phyloP scores from a whole-genome alignment of 495 filamentous ascomycete genomes.

The Neurospora sp. region DNA sequence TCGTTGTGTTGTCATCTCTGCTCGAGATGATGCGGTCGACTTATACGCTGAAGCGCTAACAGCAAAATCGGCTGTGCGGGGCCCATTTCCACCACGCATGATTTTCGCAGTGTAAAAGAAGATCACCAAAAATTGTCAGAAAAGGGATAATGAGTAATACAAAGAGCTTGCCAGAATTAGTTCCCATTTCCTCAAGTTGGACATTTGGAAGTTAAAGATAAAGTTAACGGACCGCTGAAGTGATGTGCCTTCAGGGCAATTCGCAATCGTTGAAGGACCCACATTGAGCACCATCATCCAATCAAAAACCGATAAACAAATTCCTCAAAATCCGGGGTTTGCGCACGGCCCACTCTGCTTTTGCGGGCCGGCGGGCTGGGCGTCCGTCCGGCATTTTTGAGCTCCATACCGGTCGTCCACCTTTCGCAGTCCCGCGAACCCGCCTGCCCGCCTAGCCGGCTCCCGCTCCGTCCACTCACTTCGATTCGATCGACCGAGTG shows the following conservation, averaged over 20 bases:
- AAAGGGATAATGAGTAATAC: too few species aligned
- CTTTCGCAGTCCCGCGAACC: neutral
- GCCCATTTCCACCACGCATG: neutral
- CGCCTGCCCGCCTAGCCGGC: neutral
- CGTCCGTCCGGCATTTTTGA: neutral
- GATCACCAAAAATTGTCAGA: too few species aligned
- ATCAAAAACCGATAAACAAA: constrained; percentile 12
- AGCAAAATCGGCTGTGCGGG: neutral
- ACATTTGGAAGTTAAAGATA: neutral
- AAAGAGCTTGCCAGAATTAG: too few species aligned
- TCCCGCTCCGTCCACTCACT: neutral
- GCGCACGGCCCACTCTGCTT: neutral
- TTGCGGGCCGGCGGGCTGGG: neutral
- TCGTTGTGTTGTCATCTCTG: neutral
- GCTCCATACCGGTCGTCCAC: neutral
- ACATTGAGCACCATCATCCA: neutral
- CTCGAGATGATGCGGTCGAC: neutral
- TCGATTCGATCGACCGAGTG: constrained; percentile 5
- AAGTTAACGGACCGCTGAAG: neutral
- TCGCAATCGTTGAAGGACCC: too few species aligned
- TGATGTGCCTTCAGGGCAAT: neutral
- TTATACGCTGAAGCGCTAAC: neutral
- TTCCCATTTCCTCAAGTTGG: too few species aligned
- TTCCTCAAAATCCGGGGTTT: constrained; percentile 2
- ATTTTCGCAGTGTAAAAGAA: too few species aligned